Evolutionary conservation across 768 basidiomycete species (phyloP).

Genomic region (Suillus variegatus): DNA sequence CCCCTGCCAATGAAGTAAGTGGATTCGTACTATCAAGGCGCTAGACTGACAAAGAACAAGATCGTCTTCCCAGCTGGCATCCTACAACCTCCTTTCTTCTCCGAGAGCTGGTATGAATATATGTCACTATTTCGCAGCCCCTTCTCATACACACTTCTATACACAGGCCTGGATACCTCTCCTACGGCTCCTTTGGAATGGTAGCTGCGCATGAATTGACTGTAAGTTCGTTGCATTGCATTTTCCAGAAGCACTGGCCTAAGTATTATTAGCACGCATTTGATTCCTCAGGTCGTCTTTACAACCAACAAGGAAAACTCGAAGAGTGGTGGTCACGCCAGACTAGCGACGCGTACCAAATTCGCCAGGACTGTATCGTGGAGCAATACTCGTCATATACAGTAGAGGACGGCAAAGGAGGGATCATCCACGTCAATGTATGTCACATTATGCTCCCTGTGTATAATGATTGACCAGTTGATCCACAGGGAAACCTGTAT

Average conservation of each 20-base stretch:
- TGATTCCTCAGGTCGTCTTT: conserved; percentile 86
- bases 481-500: conserved; percentile 70
- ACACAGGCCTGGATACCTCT: conserved; percentile 81
- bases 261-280: conserved; percentile 69
- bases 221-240: conserved; percentile 40
- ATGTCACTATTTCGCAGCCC: not conserved
- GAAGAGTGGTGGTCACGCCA: conserved; percentile 92
- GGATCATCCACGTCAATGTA: conserved; percentile 83
- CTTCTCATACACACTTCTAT: not conserved
- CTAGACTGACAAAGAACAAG: conserved; percentile 34
- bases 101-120: conserved; percentile 61
- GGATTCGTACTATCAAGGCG: not conserved
- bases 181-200: conserved; percentile 91
- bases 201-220: conserved; percentile 93
- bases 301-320: conserved; percentile 86
- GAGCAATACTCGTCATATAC: conserved; percentile 90
- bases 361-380: conserved; percentile 85
- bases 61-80: conserved; percentile 98
- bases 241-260: not conserved
- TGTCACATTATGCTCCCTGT: conserved; percentile 21
- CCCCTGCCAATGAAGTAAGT: conserved; percentile 81
- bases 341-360: conserved; percentile 82
- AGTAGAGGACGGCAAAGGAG: conserved; percentile 84
- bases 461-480: conserved; percentile 4
- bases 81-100: conserved; percentile 90